Evolutionary conservation across 2,329 filamentous ascomycete species (phyloP).

Genomic region (Penicillium psychrosexuale): DNA sequence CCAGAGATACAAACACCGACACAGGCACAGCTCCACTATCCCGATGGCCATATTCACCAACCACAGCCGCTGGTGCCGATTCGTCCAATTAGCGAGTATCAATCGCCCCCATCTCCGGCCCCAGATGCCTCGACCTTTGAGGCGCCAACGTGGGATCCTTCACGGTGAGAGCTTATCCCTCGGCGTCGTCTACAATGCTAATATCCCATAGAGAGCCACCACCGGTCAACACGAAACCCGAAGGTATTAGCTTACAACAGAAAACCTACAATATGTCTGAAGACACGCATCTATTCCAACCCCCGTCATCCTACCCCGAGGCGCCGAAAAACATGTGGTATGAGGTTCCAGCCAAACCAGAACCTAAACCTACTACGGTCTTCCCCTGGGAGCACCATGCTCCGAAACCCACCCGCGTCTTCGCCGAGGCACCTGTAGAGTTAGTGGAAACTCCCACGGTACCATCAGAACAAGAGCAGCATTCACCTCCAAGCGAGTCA

Average conservation of each 20-base stretch:
- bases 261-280: conserved; percentile 80
- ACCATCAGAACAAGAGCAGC: not conserved
- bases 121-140: conserved; percentile 49
- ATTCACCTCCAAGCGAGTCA: not conserved
- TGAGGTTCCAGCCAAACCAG: conserved; percentile 64
- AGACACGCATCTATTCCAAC: conserved; percentile 69
- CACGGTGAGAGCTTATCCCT: conserved; percentile 45
- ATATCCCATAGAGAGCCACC: conserved; percentile 55
- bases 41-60: conserved; percentile 25
- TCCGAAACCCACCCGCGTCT: conserved; percentile 55
- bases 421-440: conserved; percentile 29
- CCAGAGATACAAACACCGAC: not conserved
- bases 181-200: conserved; percentile 16
- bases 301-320: conserved; percentile 74
- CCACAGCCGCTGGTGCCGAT: conserved; percentile 41
- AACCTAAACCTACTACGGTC: conserved; percentile 62
- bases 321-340: conserved; percentile 89
- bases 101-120: conserved; percentile 34
- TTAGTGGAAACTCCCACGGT: not conserved
- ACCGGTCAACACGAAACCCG: conserved; percentile 67
- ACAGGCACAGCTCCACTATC: not conserved
- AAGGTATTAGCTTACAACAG: conserved; percentile 78
- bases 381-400: conserved; percentile 86
- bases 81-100: conserved; percentile 39
- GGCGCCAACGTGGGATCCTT: conserved; percentile 63